Conservation (phyloP, 345 rosid genomes). For the Aegle marmelos region DNA sequence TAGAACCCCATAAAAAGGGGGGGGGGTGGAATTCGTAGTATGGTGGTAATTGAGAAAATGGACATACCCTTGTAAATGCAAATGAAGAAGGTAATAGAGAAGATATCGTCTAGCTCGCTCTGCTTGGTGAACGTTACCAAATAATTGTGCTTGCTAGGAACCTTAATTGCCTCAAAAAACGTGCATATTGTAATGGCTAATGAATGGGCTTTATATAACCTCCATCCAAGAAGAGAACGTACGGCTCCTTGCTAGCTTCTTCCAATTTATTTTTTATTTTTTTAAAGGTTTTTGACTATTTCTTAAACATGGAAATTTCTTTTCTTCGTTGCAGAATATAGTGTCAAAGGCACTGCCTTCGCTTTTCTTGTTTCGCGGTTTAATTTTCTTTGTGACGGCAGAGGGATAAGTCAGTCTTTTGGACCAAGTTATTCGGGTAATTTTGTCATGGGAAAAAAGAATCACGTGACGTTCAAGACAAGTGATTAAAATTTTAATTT, state of each 20-base stretch:
- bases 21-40: too few relatives aligned
- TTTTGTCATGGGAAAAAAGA: constrained; percentile 6
- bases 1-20: background rate
- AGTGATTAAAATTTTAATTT: background rate
- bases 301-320: background rate
- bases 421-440: background rate
- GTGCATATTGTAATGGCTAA: background rate
- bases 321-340: background rate
- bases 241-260: background rate
- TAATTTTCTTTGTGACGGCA: background rate
- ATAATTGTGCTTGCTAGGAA: background rate
- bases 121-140: background rate
- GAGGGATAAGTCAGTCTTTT: background rate
- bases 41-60: background rate
- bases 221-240: background rate
- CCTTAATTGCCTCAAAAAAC: background rate
- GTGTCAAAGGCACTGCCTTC: constrained; percentile 1
- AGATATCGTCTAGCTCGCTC: background rate
- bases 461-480: constrained; percentile 1
- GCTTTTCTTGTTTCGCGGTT: background rate
- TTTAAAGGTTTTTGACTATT: background rate
- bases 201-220: constrained; percentile 10
- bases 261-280: background rate
- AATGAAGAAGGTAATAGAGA: background rate
- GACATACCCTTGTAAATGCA: background rate